Base-by-base conservation (phyloP, 495 filamentous ascomycete genomes). In the Penicillium antarcticum region DNA sequence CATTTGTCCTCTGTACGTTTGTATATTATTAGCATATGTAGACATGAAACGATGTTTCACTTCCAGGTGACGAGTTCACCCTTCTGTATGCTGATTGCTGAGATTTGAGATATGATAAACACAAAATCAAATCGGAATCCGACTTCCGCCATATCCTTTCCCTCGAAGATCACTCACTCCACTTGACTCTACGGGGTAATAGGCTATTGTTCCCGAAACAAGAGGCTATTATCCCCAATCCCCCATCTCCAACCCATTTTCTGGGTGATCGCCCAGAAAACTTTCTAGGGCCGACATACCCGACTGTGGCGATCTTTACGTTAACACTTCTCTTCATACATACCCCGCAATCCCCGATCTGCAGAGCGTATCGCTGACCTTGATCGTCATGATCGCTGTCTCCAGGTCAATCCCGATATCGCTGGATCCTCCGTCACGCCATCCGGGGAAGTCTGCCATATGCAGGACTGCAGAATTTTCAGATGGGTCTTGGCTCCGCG, bases 261-360 rank as follows among this genome's bases (percentile, higher is more conserved):
- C 12, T 1, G 5, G 34, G 34, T 14, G 13, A 32, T 43, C 16
- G 42, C 14, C 29, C 7, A 23, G 21, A 2, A 5, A 45, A 46
- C 13, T 26, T 17, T 36, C 23, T 35, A 17, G 18, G 14, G 46
- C 46, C 36, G 17, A 41, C 16, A 40, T 48, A 33, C 34, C 37
- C 46, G 37, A 29, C 26, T 8, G 26, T 29, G 26, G 46, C n/a
- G 23, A 48, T 29, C 21, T 12, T 26, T 21, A 29, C 17, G 19
- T 16, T 33, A 19, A 21, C 6, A 3, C 6, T 29, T 9, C 29
- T 24, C 9, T 29, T 16, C 41, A 12, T 11, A 31, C 5, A 33
- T 48, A 38, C 47, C 47, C 47, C 47, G 29, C 47, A 49, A 42
- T 46, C 32, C 12, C 32, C n/a, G 34, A 45, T 49, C 46, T 48